These are phyloP conservation scores for Bromus sterilis DNA, from an alignment of 176 grass and related monocot species.

Conservation along the genomic window DNA sequence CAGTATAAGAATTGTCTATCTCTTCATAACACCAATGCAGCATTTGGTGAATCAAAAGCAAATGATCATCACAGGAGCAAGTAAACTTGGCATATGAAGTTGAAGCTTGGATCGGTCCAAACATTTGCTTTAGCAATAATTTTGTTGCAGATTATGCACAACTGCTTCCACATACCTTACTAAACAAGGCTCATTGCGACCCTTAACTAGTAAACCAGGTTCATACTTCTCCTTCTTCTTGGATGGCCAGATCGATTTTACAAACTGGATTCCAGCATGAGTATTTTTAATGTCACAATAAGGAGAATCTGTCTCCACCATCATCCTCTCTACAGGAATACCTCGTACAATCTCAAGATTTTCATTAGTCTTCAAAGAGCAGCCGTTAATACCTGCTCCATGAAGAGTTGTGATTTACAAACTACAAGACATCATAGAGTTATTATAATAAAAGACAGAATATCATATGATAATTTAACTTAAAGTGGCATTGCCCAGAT, in stretches of 20 bases:
- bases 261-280: slow-evolving; percentile 78
- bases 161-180: slow-evolving; percentile 56
- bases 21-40: background rate
- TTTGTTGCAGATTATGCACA: background rate
- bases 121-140: background rate
- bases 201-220: slow-evolving; percentile 58
- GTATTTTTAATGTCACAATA: slow-evolving; percentile 96
- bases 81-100: background rate
- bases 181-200: slow-evolving; percentile 82
- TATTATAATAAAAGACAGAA: background rate
- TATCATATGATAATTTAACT: background rate
- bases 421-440: background rate
- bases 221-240: slow-evolving; percentile 99
- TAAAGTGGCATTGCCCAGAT: slow-evolving; percentile 1
- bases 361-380: slow-evolving; percentile 77
- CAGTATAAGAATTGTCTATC: background rate
- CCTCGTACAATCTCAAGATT: slow-evolving; percentile 74
- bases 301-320: slow-evolving; percentile 96
- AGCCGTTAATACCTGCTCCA: slow-evolving; percentile 77
- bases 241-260: slow-evolving; percentile 82
- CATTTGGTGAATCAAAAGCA: background rate
- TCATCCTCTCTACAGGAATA: slow-evolving; percentile 79
- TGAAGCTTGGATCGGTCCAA: background rate
- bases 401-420: background rate
- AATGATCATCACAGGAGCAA: background rate